Conservation (phyloP, 2,329 filamentous ascomycete genomes). For the Ceratocystis smalleyi region DNA sequence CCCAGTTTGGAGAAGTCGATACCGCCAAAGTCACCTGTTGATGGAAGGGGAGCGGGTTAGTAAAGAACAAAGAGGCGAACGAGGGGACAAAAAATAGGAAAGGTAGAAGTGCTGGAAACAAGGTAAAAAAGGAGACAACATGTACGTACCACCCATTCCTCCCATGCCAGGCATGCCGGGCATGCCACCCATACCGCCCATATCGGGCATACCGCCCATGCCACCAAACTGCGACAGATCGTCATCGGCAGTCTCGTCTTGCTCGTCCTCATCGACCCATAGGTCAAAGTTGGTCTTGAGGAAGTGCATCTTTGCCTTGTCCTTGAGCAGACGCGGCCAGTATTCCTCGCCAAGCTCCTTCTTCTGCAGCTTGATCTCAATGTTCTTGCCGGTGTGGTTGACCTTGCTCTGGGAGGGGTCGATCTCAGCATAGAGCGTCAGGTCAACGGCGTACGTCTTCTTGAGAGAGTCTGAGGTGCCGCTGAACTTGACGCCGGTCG, state of each 20-base stretch:
- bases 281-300: constrained; percentile 98
- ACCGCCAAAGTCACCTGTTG: constrained; percentile 56
- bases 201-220: constrained; percentile 44
- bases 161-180: constrained; percentile 41
- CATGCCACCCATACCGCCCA: constrained; percentile 30
- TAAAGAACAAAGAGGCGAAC: background rate
- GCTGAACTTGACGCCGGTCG: constrained; percentile 62
- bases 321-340: constrained; percentile 92
- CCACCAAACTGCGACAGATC: constrained; percentile 55
- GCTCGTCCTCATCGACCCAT: constrained; percentile 98
- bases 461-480: constrained; percentile 75
- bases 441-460: constrained; percentile 67
- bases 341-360: constrained; percentile 89
- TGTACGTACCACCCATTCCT: constrained; percentile 39
- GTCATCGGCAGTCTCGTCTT: constrained; percentile 76
- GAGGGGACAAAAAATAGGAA: background rate
- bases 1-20: constrained; percentile 92
- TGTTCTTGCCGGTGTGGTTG: constrained; percentile 73
- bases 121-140: background rate
- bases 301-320: constrained; percentile 78
- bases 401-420: constrained; percentile 70
- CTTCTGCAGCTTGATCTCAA: constrained; percentile 88
- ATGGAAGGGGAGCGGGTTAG: background rate
- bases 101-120: too few relatives aligned
- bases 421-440: constrained; percentile 85